phyloP scores from a whole-genome alignment of 192 early-diverging fungal species.

The Chytriomyces confervae region DNA sequence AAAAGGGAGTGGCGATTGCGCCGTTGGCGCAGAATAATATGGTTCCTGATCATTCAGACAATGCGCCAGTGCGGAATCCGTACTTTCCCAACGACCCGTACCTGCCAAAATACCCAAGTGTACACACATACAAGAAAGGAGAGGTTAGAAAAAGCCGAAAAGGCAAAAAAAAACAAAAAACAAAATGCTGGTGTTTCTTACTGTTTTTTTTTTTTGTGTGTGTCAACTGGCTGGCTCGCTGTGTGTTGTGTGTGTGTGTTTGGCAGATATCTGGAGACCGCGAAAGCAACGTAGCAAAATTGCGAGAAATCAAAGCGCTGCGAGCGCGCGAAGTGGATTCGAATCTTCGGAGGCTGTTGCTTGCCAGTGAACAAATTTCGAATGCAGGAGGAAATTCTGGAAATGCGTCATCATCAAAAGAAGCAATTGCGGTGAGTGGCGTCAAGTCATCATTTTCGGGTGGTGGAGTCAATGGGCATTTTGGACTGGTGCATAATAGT shows the following conservation, averaged over 20 bases:
- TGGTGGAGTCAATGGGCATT: no score
- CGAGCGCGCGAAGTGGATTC: conserved; percentile 34
- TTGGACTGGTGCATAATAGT: no score
- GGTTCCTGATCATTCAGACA: no score
- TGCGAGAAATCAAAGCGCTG: conserved; percentile 36
- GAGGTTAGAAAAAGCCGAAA: conserved; percentile 10
- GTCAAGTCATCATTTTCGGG: no score
- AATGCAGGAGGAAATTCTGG: no score
- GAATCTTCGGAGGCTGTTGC: conserved; percentile 33
- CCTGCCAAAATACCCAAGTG: conserved; percentile 33
- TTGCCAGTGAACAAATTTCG: conserved; percentile 17
- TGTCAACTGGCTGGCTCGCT: no score
- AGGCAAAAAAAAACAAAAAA: no score
- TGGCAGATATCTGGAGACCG: conserved; percentile 32
- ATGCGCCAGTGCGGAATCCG: neutral
- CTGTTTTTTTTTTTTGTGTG: neutral
- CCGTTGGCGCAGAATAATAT: no score
- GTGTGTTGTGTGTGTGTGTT: no score
- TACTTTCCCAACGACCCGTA: neutral
- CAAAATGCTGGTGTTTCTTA: neutral
- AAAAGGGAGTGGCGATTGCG: no score
- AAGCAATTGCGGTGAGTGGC: no score
- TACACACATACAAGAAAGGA: conserved; percentile 34
- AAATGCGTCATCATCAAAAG: no score
- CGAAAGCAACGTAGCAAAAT: conserved; percentile 22